phyloP scores from a whole-genome alignment of 208 protist species.

The Wallacemonas sp. region DNA sequence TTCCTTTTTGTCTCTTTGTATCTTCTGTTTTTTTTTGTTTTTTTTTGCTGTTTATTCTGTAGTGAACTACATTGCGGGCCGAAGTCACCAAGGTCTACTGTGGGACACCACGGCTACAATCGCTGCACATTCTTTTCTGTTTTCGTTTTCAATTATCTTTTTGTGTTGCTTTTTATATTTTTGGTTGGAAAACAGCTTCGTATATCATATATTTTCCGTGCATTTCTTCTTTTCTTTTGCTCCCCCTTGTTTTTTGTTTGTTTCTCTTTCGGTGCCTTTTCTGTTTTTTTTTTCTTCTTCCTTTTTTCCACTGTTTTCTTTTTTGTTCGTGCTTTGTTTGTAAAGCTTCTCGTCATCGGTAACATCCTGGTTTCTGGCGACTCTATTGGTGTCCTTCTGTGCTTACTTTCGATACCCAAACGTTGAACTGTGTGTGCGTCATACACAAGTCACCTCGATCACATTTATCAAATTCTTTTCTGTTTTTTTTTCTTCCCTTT shows the following conservation, averaged over 20 bases:
- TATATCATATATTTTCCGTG: slow-evolving; percentile 11
- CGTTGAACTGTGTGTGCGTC: not conserved
- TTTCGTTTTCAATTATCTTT: not conserved
- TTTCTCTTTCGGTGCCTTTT: not conserved
- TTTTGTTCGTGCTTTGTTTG: slow-evolving; percentile 6
- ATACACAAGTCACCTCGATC: not conserved
- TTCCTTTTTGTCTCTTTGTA: not conserved
- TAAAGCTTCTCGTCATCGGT: too few relatives aligned
- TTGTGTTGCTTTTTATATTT: slow-evolving; percentile 12
- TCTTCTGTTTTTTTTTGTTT: not conserved
- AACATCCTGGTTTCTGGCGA: too few relatives aligned
- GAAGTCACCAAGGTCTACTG: too few relatives aligned
- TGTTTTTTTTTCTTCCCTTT: not conserved
- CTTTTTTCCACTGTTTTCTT: too few relatives aligned
- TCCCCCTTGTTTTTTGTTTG: slow-evolving; percentile 3
- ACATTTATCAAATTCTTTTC: not conserved
- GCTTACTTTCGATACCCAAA: too few relatives aligned
- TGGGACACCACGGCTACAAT: too few relatives aligned
- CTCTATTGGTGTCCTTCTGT: too few relatives aligned
- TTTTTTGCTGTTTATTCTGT: too few relatives aligned
- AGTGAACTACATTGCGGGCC: too few relatives aligned
- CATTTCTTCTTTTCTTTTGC: slow-evolving; percentile 12
- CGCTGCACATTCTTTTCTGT: too few relatives aligned
- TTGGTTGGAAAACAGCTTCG: not conserved
- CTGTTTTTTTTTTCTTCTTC: slow-evolving; percentile 12